Evolutionary conservation across 768 basidiomycete genomes (phyloP), one percentile per base, ranked within the genome.

Genomic region (Infundibulicybe gibba): DNA sequence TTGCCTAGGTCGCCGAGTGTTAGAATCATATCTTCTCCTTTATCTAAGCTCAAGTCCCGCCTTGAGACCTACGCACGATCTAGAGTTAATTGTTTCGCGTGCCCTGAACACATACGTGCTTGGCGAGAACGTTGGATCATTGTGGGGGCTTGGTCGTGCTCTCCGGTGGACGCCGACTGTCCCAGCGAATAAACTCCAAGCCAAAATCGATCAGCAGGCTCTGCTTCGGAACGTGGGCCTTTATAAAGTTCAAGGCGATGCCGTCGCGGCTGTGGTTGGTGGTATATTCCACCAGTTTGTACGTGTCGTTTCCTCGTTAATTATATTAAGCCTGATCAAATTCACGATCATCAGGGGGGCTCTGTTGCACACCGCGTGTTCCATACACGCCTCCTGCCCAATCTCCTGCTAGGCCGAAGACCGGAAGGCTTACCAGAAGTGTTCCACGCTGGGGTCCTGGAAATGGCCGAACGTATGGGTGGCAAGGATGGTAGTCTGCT

Each of bases 221-320:
- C 54, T 77, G n/a, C 60, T 77, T 40, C 67, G 65, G 50, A 72
- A 76, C 34, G 77, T 85, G 2, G 90, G 89, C 2, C 60, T 90
- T 45, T 84, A 84, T 55, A 91, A 90, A 55, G 81, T 90, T 15
- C 78, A 84, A 56, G 90, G 90, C 1, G 82, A 87, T 48, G 75
- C 83, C 0, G 86, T 90, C 4, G 81, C 85, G 54, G 90, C 86
- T 2, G 71, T 90, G 13, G 63, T 90, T 25, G 90, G 90, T 17
- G 87, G 82, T 5, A 75, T 90, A 11, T 89, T 81, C 56, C 80
- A 85, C 56, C 87, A 93, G 69, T 88, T 83, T 62, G 90, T 92
- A 57, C 49, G 88, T 25, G 19, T 34, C 12, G 30, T 30, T 2
- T 46, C 41, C 46, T 11, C 38, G 15, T 21, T 31, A n/a, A 38